Evolutionary conservation across 441 rosid species (phyloP).

Genomic region (Manihot esculenta): DNA sequence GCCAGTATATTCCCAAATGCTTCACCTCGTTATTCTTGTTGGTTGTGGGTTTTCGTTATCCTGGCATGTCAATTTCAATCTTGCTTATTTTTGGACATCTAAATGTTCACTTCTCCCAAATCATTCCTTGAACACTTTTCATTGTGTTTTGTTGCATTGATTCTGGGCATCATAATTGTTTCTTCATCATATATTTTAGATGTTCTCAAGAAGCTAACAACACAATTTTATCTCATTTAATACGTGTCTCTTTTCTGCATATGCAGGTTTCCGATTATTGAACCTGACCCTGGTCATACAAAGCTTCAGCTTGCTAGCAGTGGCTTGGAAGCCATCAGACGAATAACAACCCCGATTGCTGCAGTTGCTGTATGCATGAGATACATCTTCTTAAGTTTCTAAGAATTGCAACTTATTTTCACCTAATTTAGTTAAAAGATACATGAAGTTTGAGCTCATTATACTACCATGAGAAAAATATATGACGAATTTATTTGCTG

Average conservation of each 20-base stretch:
- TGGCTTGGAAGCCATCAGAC: conserved; percentile 85
- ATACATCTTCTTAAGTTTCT: conserved; percentile 27
- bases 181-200: background rate
- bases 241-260: conserved; percentile 21
- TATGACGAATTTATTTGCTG: background rate
- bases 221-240: conserved; percentile 18
- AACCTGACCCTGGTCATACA: conserved; percentile 97
- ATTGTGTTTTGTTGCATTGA: background rate
- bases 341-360: conserved; percentile 87
- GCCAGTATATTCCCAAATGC: background rate
- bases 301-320: conserved; percentile 90
- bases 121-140: background rate
- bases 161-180: background rate
- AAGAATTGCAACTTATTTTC: conserved; percentile 26
- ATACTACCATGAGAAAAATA: background rate
- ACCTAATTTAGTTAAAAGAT: conserved; percentile 9
- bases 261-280: conserved; percentile 86
- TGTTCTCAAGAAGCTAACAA: conserved; percentile 5
- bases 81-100: background rate
- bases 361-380: conserved; percentile 80
- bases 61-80: background rate
- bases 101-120: background rate
- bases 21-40: background rate
- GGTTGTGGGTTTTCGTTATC: background rate
- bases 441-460: background rate